These are phyloP conservation scores for Neofusicoccum kwambonambiense DNA, from an alignment of 2,329 filamentous ascomycete species.

Conservation along the genomic window DNA sequence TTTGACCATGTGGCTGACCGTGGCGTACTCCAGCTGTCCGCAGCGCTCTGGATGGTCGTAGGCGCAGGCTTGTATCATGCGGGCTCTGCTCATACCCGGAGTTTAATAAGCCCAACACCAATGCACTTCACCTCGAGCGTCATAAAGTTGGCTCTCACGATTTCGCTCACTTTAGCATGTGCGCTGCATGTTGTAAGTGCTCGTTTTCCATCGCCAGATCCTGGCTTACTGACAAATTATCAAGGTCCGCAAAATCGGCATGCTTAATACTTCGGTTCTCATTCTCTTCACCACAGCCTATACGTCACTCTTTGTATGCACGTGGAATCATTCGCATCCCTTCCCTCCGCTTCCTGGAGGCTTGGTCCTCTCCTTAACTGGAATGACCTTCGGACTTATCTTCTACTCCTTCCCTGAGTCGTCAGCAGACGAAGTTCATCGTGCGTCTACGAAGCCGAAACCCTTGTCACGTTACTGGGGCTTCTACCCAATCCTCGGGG, in stretches of 20 bases:
- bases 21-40: not conserved
- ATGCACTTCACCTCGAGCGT: not conserved
- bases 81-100: not conserved
- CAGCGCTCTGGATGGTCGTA: not conserved
- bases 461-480: not conserved
- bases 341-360: conserved; percentile 10
- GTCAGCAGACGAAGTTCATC: not conserved
- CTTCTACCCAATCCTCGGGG: conserved; percentile 31
- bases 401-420: not conserved
- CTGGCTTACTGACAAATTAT: not conserved
- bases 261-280: not conserved
- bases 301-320: not conserved
- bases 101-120: not conserved
- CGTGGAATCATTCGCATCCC: conserved; percentile 10
- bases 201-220: not conserved
- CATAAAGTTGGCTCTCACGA: not conserved
- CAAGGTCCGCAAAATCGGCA: not conserved
- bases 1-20: not conserved
- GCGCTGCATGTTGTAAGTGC: conserved; percentile 2
- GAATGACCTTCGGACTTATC: not conserved
- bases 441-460: not conserved
- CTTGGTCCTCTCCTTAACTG: not conserved
- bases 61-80: not conserved
- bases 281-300: not conserved
- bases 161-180: not conserved